These are phyloP conservation scores for Beauveria australis DNA, from an alignment of 2,329 filamentous ascomycete genomes.

Conservation along the genomic window DNA sequence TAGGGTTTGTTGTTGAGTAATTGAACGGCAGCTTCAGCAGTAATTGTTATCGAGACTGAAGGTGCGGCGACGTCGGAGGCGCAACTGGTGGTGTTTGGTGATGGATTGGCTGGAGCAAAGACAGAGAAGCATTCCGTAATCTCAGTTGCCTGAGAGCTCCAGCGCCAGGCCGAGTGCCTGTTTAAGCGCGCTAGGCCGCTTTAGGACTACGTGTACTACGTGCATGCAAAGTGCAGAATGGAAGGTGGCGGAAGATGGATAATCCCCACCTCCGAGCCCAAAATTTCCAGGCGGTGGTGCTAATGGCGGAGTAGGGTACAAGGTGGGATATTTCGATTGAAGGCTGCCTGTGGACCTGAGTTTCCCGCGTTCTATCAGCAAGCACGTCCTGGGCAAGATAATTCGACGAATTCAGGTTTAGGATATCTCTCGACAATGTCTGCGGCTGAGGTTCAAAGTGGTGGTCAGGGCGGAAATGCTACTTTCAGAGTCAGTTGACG, in stretches of 20 bases:
- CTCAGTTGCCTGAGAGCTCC: constrained; percentile 31
- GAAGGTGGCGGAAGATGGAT: constrained; percentile 28
- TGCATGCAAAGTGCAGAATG: constrained; percentile 10
- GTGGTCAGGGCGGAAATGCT: constrained; percentile 39
- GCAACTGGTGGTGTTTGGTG: constrained; percentile 17
- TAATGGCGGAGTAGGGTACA: constrained; percentile 30
- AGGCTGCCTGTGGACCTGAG: constrained; percentile 23
- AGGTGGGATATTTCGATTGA: constrained; percentile 30
- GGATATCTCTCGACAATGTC: constrained; percentile 37
- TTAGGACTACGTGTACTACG: constrained; percentile 13
- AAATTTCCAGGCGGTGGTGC: constrained; percentile 28
- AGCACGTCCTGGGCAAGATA: constrained; percentile 13
- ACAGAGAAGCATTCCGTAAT: constrained; percentile 33
- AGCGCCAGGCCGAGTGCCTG: constrained; percentile 19
- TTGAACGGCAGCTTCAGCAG: background rate
- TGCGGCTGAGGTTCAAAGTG: constrained; percentile 25
- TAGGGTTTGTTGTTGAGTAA: background rate
- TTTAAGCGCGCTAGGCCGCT: constrained; percentile 17
- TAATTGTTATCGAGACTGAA: background rate
- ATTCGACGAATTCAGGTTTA: background rate
- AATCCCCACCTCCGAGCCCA: constrained; percentile 31
- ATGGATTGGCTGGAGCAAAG: constrained; percentile 23
- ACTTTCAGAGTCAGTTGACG: constrained; percentile 46
- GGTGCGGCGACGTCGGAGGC: constrained; percentile 1
- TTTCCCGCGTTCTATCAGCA: constrained; percentile 23